Evolutionary conservation across 441 rosid genomes (phyloP).

Genomic region (Lagerstroemia fauriei): DNA sequence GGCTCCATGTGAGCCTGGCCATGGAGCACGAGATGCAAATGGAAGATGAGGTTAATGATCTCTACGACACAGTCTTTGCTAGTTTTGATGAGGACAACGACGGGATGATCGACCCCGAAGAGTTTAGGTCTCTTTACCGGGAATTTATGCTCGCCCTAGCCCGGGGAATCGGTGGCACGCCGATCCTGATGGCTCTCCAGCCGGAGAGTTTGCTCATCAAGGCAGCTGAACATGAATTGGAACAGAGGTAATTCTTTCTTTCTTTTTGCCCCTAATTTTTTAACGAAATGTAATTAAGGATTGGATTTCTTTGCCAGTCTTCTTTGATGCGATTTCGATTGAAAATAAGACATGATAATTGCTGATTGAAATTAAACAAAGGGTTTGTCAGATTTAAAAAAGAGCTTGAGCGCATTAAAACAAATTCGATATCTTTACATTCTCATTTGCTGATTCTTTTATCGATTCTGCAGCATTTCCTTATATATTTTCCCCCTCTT

Average conservation of each 20-base stretch:
- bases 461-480: too few species aligned
- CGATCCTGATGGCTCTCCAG: slow-evolving; percentile 42
- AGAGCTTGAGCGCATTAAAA: too few species aligned
- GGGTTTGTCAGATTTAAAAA: too few species aligned
- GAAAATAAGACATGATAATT: too few species aligned
- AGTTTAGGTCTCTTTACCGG: slow-evolving; percentile 30
- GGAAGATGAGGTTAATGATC: not conserved
- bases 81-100: not conserved
- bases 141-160: slow-evolving; percentile 54
- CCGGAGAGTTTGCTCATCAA: slow-evolving; percentile 48
- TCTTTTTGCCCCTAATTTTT: too few species aligned
- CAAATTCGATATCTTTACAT: too few species aligned
- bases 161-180: slow-evolving; percentile 43
- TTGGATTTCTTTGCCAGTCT: too few species aligned
- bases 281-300: too few species aligned
- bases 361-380: too few species aligned
- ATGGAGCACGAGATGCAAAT: not conserved
- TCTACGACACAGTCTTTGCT: not conserved
- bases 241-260: slow-evolving; percentile 4
- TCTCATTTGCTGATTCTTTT: too few species aligned
- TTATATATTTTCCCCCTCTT: too few species aligned
- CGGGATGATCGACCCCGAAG: slow-evolving; percentile 22
- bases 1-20: not conserved
- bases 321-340: too few species aligned
- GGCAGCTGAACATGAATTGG: slow-evolving; percentile 45